phyloP scores from a whole-genome alignment of 805 yeast species.

The Saccharomycopsis synnaedendra region DNA sequence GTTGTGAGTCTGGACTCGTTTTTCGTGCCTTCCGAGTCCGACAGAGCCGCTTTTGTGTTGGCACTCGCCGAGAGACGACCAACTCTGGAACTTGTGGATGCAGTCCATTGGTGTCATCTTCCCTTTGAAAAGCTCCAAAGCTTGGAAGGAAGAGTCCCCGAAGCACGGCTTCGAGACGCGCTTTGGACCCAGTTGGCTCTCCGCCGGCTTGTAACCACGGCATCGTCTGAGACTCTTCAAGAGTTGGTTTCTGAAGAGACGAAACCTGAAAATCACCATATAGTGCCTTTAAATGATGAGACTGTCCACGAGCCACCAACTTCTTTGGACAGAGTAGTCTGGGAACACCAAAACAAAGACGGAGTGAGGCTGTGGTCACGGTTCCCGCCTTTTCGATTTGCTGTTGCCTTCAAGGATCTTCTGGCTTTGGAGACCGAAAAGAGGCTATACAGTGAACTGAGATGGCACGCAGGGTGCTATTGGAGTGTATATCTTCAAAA shows the following conservation, averaged over 20 bases:
- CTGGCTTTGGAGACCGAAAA: conserved; percentile 32
- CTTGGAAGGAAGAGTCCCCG: conserved; percentile 28
- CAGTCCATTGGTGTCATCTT: conserved; percentile 37
- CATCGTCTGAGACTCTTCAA: conserved; percentile 19
- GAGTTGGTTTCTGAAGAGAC: conserved; percentile 22
- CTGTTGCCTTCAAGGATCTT: conserved; percentile 39
- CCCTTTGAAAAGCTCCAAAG: conserved; percentile 35
- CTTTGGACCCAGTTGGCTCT: conserved; percentile 37
- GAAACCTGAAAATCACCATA: conserved; percentile 22
- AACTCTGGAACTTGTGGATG: conserved; percentile 6
- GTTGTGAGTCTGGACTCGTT: conserved; percentile 39
- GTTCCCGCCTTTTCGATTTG: conserved; percentile 43
- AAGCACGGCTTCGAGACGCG: conserved; percentile 31
- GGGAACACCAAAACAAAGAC: conserved; percentile 19
- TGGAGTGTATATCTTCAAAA: conserved; percentile 48
- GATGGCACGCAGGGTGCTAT: conserved; percentile 53
- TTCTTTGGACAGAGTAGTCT: conserved; percentile 22
- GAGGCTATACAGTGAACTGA: conserved; percentile 38
- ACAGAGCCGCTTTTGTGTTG: conserved; percentile 36
- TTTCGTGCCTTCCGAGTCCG: conserved; percentile 46
- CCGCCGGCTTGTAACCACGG: conserved; percentile 27
- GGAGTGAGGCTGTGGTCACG: conserved; percentile 23
- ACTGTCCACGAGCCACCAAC: conserved; percentile 35
- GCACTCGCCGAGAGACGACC: conserved; percentile 27
- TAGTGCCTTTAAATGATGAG: conserved; percentile 35